phyloP scores from a whole-genome alignment of 208 protist genomes.

The Trypanosoma conorhini region DNA sequence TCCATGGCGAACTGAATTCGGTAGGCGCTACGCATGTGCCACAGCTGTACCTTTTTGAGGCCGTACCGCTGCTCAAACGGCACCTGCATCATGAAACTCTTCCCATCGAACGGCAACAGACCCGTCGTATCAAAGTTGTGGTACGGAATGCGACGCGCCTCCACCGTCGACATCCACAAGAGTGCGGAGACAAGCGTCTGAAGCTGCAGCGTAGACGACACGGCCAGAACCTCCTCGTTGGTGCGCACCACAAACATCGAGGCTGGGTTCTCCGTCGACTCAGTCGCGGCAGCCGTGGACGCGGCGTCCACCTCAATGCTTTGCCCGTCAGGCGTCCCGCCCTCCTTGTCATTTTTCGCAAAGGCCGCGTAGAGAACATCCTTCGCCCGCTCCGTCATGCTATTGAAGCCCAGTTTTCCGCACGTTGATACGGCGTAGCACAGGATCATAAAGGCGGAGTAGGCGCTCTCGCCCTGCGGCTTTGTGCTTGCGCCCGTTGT shows the following conservation, averaged over 20 bases:
- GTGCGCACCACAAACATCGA: conserved; percentile 12
- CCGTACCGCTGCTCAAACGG: conserved; percentile 29
- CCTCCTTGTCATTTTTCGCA: conserved; percentile 4
- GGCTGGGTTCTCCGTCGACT: background rate
- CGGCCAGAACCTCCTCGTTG: conserved; percentile 25
- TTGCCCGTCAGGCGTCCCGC: background rate
- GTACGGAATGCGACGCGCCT: conserved; percentile 21
- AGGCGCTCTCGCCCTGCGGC: conserved; percentile 30
- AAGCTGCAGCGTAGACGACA: conserved; percentile 20
- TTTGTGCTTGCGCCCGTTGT: conserved; percentile 24
- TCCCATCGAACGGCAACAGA: conserved; percentile 21
- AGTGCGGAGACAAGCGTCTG: conserved; percentile 34
- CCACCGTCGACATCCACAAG: conserved; percentile 30
- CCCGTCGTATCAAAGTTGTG: conserved; percentile 26
- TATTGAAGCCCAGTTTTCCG: conserved; percentile 38
- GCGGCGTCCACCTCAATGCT: background rate
- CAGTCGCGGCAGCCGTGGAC: background rate
- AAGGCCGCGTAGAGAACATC: conserved; percentile 36
- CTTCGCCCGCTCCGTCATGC: conserved; percentile 33
- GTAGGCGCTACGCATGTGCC: conserved; percentile 28
- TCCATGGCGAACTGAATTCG: conserved; percentile 33
- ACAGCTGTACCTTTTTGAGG: conserved; percentile 19
- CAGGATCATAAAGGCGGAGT: conserved; percentile 61
- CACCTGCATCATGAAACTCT: conserved; percentile 18
- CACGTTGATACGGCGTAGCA: conserved; percentile 49